phyloP scores from a whole-genome alignment of 176 grass and related monocot species.

The Avena atlantica region DNA sequence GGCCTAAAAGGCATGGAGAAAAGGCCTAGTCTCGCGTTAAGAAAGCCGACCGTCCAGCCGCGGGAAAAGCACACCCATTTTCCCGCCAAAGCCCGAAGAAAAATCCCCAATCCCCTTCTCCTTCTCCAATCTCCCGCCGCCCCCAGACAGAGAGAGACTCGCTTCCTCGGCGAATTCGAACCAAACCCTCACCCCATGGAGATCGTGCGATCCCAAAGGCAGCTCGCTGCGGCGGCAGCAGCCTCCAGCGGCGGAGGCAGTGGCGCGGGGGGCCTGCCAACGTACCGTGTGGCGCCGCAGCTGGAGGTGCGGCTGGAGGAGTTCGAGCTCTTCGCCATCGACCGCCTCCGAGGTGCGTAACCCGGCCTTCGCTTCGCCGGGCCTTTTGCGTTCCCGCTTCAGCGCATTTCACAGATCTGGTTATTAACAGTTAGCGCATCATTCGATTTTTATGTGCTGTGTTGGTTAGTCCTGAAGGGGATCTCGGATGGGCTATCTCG shows the following conservation, averaged over 20 bases:
- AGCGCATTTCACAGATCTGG: not conserved
- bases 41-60: not conserved
- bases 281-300: constrained; percentile 75
- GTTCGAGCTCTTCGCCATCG: constrained; percentile 92
- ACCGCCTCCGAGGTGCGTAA: constrained; percentile 79
- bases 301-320: constrained; percentile 91
- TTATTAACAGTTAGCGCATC: not conserved
- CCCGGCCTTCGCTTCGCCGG: not conserved
- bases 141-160: not conserved
- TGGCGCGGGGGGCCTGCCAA: constrained; percentile 47
- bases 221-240: constrained; percentile 39
- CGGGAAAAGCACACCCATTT: constrained; percentile 27
- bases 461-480: constrained; percentile 75
- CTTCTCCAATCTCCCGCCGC: constrained; percentile 15
- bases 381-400: not conserved
- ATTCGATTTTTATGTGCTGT: not conserved
- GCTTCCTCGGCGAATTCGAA: not conserved
- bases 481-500: constrained; percentile 90
- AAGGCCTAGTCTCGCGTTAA: not conserved
- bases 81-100: constrained; percentile 44
- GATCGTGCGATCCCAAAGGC: constrained; percentile 84
- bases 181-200: constrained; percentile 56
- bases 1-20: not conserved
- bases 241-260: not conserved
- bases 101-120: constrained; percentile 9